A percentile compares a stretch with the other conserved stretches of the same genome.
These are phyloP conservation scores for Aureobasidium subglaciale DNA, from an alignment of 2,329 filamentous ascomycete species.

Conservation along the genomic window DNA sequence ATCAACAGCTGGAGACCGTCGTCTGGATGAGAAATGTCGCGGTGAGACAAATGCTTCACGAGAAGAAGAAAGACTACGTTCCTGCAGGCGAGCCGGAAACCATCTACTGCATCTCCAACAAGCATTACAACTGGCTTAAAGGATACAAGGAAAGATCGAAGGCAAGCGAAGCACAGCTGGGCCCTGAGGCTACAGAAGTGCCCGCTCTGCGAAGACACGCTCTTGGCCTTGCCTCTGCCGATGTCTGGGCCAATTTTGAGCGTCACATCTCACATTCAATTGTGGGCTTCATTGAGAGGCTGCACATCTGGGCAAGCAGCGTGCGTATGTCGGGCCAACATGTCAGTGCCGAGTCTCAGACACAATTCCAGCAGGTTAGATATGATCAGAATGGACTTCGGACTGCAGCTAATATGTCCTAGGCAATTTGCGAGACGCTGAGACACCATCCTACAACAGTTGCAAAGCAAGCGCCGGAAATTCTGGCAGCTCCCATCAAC, in stretches of 20 bases:
- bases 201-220: slow-evolving; percentile 18
- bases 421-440: not conserved
- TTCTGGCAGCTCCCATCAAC: slow-evolving; percentile 9
- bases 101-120: slow-evolving; percentile 22
- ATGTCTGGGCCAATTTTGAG: not conserved
- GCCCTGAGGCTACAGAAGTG: slow-evolving; percentile 19
- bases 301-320: too few relatives aligned
- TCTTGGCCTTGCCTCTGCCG: slow-evolving; percentile 14
- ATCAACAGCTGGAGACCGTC: not conserved
- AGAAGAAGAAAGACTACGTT: slow-evolving; percentile 14
- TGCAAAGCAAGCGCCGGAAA: slow-evolving; percentile 6
- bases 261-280: not conserved
- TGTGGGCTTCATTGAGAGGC: not conserved
- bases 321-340: too few relatives aligned
- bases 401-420: not conserved
- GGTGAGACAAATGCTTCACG: slow-evolving; percentile 11
- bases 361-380: too few relatives aligned
- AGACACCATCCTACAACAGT: not conserved
- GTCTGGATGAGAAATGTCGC: slow-evolving; percentile 19
- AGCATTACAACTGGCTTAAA: slow-evolving; percentile 22
- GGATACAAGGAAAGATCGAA: not conserved
- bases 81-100: slow-evolving; percentile 10
- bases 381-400: too few relatives aligned
- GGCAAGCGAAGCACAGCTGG: not conserved
- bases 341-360: too few relatives aligned